These are phyloP conservation scores for Silene latifolia DNA, from an alignment of 148 eudicot species.

Conservation along the genomic window DNA sequence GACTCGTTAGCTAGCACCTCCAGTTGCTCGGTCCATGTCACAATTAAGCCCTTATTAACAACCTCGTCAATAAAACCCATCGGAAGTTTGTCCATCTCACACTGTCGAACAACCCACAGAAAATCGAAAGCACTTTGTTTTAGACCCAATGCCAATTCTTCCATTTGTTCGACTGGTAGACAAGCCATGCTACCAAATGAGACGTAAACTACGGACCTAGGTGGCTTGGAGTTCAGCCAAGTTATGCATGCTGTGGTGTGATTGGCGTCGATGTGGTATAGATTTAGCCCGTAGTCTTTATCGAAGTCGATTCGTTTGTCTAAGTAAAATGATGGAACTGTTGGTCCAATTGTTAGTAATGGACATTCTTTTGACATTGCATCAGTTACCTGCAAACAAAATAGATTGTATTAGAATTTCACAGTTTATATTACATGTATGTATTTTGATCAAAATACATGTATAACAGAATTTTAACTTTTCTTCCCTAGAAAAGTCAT, in stretches of 20 bases:
- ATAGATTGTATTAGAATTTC: not conserved
- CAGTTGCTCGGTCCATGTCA: constrained; percentile 37
- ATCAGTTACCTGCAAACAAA: constrained; percentile 28
- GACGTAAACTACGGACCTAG: constrained; percentile 40
- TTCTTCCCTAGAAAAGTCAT: too few relatives aligned
- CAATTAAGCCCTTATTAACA: constrained; percentile 28
- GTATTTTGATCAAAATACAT: too few relatives aligned
- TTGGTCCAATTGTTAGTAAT: constrained; percentile 44
- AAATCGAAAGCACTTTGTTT: constrained; percentile 22
- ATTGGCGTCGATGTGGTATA: constrained; percentile 23
- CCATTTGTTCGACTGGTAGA: constrained; percentile 30
- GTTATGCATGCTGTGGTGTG: not conserved
- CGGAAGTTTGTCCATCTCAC: constrained; percentile 29
- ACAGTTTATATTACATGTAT: not conserved
- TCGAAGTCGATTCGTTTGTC: constrained; percentile 37
- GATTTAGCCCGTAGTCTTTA: constrained; percentile 32
- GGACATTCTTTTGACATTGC: constrained; percentile 35
- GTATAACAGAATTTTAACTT: too few relatives aligned
- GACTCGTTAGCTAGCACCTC: constrained; percentile 36
- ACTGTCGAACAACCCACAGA: constrained; percentile 35
- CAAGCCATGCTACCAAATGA: constrained; percentile 49
- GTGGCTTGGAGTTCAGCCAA: constrained; percentile 44
- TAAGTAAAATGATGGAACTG: constrained; percentile 47
- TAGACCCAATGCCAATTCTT: constrained; percentile 40
- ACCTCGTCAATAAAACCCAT: constrained; percentile 8